Percentiles rank a stretch among this genome's conserved stretches.
Conservation (phyloP, 495 filamentous ascomycete species). For the Penicillium dipodomyicola region DNA sequence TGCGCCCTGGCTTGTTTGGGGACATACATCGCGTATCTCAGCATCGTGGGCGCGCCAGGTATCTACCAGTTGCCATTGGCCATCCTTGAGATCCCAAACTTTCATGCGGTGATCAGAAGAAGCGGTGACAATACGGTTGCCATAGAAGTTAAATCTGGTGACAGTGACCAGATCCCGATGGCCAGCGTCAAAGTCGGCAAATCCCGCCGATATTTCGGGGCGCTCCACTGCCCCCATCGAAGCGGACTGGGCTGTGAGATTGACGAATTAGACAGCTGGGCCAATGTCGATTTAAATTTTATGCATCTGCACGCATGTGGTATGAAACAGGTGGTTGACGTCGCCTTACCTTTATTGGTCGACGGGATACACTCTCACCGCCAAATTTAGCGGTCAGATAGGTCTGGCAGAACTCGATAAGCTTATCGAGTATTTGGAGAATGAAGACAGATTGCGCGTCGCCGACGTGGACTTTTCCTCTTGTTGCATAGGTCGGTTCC, state of each 20-base stretch:
- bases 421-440: slow-evolving; percentile 22
- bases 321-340: slow-evolving; percentile 30
- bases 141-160: slow-evolving; percentile 69
- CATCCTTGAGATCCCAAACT: slow-evolving; percentile 82
- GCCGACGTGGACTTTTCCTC: slow-evolving; percentile 12
- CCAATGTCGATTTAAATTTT: slow-evolving; percentile 25
- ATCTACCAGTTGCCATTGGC: slow-evolving; percentile 76
- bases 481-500: slow-evolving; percentile 12
- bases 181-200: slow-evolving; percentile 66
- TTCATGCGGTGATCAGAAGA: slow-evolving; percentile 92
- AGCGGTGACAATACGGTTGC: slow-evolving; percentile 84
- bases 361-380: slow-evolving; percentile 24
- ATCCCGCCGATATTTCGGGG: slow-evolving; percentile 45
- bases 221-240: slow-evolving; percentile 29
- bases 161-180: slow-evolving; percentile 54
- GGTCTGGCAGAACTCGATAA: slow-evolving; percentile 34
- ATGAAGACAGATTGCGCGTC: slow-evolving; percentile 38
- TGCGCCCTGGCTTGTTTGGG: background rate
- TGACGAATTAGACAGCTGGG: slow-evolving; percentile 17
- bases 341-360: slow-evolving; percentile 24
- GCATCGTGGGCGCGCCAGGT: slow-evolving; percentile 89
- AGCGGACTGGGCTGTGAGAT: slow-evolving; percentile 10
- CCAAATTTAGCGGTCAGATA: slow-evolving; percentile 26
- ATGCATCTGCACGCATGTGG: slow-evolving; percentile 28
- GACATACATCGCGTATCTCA: slow-evolving; percentile 80